Evolutionary conservation across 257 asterid genomes (phyloP).

Genomic region (Gentiana straminea): DNA sequence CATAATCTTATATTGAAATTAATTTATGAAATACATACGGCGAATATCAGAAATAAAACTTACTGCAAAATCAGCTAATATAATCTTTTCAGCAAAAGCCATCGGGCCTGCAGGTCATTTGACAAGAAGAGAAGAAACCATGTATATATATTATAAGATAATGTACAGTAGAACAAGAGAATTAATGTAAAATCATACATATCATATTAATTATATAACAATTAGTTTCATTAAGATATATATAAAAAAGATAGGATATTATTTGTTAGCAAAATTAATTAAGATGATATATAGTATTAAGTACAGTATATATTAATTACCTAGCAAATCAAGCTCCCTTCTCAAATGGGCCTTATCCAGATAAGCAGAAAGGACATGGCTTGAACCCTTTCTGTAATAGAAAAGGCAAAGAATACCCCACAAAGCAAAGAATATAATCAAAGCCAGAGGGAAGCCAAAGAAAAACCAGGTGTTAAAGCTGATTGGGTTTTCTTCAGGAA

Average conservation of each 20-base stretch:
- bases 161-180: too few relatives aligned
- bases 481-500: slow-evolving; percentile 57
- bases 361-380: slow-evolving; percentile 40
- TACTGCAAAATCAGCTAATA: slow-evolving; percentile 55
- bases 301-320: slow-evolving; percentile 17
- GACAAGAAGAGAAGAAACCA: neutral
- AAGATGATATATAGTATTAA: neutral
- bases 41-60: slow-evolving; percentile 7
- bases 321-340: slow-evolving; percentile 75
- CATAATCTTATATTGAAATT: neutral
- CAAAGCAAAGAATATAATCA: slow-evolving; percentile 37
- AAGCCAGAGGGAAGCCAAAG: slow-evolving; percentile 72
- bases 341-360: slow-evolving; percentile 59
- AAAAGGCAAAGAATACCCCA: slow-evolving; percentile 68
- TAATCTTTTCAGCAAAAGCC: slow-evolving; percentile 84
- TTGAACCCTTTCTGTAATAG: slow-evolving; percentile 45
- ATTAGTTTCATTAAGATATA: too few relatives aligned
- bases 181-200: too few relatives aligned
- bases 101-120: slow-evolving; percentile 48
- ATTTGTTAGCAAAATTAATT: neutral
- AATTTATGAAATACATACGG: neutral
- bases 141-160: neutral
- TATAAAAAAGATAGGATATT: too few relatives aligned
- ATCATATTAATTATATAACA: too few relatives aligned
- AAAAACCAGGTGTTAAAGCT: slow-evolving; percentile 79